phyloP scores from a whole-genome alignment of 768 basidiomycete genomes.

The Pulveroboletus sp. region DNA sequence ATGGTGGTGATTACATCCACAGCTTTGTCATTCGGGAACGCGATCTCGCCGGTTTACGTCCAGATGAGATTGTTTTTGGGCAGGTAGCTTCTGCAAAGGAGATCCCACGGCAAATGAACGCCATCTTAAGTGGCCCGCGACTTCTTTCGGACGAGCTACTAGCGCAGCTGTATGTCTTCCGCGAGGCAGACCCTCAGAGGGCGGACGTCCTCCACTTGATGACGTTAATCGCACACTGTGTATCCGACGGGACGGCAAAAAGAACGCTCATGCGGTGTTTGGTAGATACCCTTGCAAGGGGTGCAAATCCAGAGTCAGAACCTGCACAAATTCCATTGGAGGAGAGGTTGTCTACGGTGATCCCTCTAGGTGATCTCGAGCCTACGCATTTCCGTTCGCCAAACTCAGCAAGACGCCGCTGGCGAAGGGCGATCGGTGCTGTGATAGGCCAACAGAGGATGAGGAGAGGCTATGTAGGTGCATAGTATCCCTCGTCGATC shows the following conservation, averaged over 20 bases:
- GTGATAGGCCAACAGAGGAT: slow-evolving; percentile 35
- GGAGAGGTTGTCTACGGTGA: background rate
- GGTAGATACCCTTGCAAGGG: slow-evolving; percentile 37
- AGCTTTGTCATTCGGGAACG: slow-evolving; percentile 44
- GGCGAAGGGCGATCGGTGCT: slow-evolving; percentile 44
- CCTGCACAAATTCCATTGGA: slow-evolving; percentile 27
- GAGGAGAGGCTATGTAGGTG: slow-evolving; percentile 36
- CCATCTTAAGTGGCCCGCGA: slow-evolving; percentile 32
- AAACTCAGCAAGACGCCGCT: slow-evolving; percentile 38
- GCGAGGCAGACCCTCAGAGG: slow-evolving; percentile 30
- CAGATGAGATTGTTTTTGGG: slow-evolving; percentile 39
- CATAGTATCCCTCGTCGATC: background rate
- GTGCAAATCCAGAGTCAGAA: background rate
- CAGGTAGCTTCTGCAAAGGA: slow-evolving; percentile 34
- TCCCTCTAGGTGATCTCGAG: slow-evolving; percentile 37
- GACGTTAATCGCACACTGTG: slow-evolving; percentile 44
- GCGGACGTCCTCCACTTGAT: slow-evolving; percentile 39
- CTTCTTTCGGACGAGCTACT: slow-evolving; percentile 43
- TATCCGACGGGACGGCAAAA: slow-evolving; percentile 50
- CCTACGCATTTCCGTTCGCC: slow-evolving; percentile 30
- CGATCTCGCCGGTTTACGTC: slow-evolving; percentile 27
- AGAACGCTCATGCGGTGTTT: slow-evolving; percentile 43
- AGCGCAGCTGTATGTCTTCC: slow-evolving; percentile 41
- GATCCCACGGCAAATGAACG: slow-evolving; percentile 27
- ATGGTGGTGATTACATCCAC: background rate